Evolutionary conservation across 139 green algal genomes (phyloP), one percentile per base, ranked within the genome.

Genomic region (Zygnema cylindricum): DNA sequence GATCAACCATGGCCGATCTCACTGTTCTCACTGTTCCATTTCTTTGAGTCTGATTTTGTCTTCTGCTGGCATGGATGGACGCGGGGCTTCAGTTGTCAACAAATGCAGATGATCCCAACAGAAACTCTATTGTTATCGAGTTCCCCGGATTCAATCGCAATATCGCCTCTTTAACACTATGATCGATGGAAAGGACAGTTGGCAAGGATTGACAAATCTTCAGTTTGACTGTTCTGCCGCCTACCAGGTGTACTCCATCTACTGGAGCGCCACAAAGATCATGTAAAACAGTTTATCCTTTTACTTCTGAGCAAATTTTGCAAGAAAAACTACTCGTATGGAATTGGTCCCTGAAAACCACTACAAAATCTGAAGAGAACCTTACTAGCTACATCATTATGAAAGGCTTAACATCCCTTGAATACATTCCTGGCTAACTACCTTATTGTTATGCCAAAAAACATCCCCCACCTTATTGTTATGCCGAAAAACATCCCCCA

Each of bases 121-220:
- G 81, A 42, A 43, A 76, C 69, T 75, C 81, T 43, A 88, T 88
- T 23, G 54, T 73, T 38, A 84, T 88, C 41, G 84, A 88, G 84
- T 88, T 76, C 36, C 84, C 81, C 32, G 69, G 69, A 23, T 84
- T 84, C 42, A 54, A 88, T 69, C 57, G 69, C 38, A 71, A 43
- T 33, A 36, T 71, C 2, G 33, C 82, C 7, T 33, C 41, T 43
- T 40, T 35, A 88, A 86, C 39, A 40, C 69, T 35, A 84, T 75
- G 30, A 43, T 86, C n/a, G 32, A 84, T 1, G 84, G 84, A 40
- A 76, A 84, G 23, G 54, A 33, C 22, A 38, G 33, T 35, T 43
- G 54, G 16, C 25, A 85, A 1, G 23, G 22, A 2, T 16, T 88
- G 11, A 1, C 69, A 30, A 11, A 85, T 55, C 84, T 89, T 3